Evolutionary conservation across 768 basidiomycete species (phyloP).

Genomic region (Termitomyces heimii): DNA sequence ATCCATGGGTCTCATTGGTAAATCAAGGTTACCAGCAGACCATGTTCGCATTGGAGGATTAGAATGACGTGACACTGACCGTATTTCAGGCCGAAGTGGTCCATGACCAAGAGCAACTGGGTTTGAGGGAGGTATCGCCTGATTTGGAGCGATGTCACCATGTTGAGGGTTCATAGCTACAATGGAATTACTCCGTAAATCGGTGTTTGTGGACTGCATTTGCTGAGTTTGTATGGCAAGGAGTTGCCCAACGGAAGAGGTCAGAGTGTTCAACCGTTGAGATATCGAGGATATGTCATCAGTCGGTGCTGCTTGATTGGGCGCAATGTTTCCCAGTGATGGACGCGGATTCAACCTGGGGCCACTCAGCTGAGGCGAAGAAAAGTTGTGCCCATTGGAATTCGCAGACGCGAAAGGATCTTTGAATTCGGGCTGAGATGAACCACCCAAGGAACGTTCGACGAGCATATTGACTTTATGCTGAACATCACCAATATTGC

Average conservation of each 20-base stretch:
- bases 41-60: conserved; percentile 76
- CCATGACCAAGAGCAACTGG: conserved; percentile 49
- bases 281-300: conserved; percentile 76
- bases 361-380: conserved; percentile 29
- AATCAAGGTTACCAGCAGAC: conserved; percentile 77
- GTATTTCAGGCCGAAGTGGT: conserved; percentile 59
- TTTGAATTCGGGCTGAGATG: conserved; percentile 68
- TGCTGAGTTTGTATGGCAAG: conserved; percentile 77
- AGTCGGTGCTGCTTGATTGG: conserved; percentile 58
- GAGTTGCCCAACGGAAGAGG: conserved; percentile 81
- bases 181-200: conserved; percentile 34
- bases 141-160: conserved; percentile 42
- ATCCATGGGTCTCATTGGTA: conserved; percentile 55
- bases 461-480: conserved; percentile 75
- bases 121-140: conserved; percentile 36
- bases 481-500: conserved; percentile 66
- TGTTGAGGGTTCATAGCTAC: conserved; percentile 34
- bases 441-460: conserved; percentile 50
- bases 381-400: conserved; percentile 27
- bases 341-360: conserved; percentile 52
- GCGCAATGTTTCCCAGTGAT: conserved; percentile 65
- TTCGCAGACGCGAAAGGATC: conserved; percentile 63
- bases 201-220: conserved; percentile 40
- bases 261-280: conserved; percentile 72
- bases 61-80: conserved; percentile 53